Evolutionary conservation across 768 basidiomycete genomes (phyloP).

Genomic region (Mycena olivaceomarginata): DNA sequence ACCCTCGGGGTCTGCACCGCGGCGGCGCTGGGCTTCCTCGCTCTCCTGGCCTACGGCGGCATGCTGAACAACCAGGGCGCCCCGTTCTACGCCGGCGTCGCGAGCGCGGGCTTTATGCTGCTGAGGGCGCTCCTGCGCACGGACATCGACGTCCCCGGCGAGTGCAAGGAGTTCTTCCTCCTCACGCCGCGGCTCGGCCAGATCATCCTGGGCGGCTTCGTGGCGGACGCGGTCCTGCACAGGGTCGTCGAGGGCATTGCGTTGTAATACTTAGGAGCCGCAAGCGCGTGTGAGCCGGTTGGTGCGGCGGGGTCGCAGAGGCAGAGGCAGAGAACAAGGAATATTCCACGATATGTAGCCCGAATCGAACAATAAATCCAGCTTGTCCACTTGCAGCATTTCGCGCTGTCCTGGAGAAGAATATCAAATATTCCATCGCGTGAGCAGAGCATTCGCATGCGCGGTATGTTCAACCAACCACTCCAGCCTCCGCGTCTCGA

Average conservation of each 20-base stretch:
- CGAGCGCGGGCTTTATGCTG: constrained; percentile 40
- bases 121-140: constrained; percentile 44
- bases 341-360: neutral
- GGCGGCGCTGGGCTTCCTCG: constrained; percentile 62
- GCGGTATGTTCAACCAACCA: neutral
- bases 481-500: constrained; percentile 47
- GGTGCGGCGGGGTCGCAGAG: too few species aligned
- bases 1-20: constrained; percentile 67
- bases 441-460: constrained; percentile 19
- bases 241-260: constrained; percentile 45
- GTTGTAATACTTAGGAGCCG: constrained; percentile 36
- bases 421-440: too few species aligned
- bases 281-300: too few species aligned
- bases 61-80: constrained; percentile 64
- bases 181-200: constrained; percentile 51
- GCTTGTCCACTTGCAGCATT: too few species aligned
- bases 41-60: constrained; percentile 65
- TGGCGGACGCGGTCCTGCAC: constrained; percentile 48
- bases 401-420: too few species aligned
- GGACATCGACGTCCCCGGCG: constrained; percentile 49
- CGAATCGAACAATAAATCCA: neutral
- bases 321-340: too few species aligned
- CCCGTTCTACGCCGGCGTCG: constrained; percentile 53
- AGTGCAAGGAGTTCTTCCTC: constrained; percentile 50
- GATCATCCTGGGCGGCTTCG: constrained; percentile 49